Evolutionary conservation across 2,329 filamentous ascomycete species (phyloP), one percentile per base, ranked within the genome.

Genomic region (Botryosphaeria dothidea): DNA sequence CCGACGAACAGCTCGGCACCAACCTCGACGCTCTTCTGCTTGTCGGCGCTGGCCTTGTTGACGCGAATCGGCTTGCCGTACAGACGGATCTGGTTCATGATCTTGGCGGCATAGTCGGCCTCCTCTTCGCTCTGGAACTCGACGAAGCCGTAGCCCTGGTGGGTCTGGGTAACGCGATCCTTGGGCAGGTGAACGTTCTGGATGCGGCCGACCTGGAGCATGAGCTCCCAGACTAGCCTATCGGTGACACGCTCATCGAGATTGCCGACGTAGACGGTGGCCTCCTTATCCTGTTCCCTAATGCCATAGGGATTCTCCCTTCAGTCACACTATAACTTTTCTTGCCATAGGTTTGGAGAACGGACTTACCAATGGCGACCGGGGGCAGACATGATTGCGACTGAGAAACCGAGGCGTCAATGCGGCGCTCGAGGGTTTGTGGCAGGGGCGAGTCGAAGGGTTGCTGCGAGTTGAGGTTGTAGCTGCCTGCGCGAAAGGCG

Each of bases 141-240:
- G 79, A 99, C 95, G 80, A 99, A 99, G 72, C 95, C 95, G 83
- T 97, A 99, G 71, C 95, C 95, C 80, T 98, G 95, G 79, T 99
- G 95, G 65, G 90, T 90, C 75, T 97, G 93, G 52, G 95, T 97
- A 71, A 99, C 95, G 78, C 95, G 92, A 79, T 99, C 95, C 84
- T 97, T 97, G 64, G 95, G 95, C 75, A 99, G 89, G 81, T 99
- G 95, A 68, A 99, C 94, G 80, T 98, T 98, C 75, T 96, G 92
- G 73, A 99, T 96, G 71, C 94, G 93, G 64, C 95, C 95, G 77
- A 93, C 93, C 82, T 99, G 95, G 64, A 97, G 89, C 93, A 98
- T 98, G 73, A 99, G 86, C 83, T 99, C 95, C 90, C 95, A 97
- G 70, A 99, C 88, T 71, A 97, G 86, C 71, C 90, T 89, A 75